Conservation (phyloP, 73 alveolate species). For the Stentor coeruleus region DNA sequence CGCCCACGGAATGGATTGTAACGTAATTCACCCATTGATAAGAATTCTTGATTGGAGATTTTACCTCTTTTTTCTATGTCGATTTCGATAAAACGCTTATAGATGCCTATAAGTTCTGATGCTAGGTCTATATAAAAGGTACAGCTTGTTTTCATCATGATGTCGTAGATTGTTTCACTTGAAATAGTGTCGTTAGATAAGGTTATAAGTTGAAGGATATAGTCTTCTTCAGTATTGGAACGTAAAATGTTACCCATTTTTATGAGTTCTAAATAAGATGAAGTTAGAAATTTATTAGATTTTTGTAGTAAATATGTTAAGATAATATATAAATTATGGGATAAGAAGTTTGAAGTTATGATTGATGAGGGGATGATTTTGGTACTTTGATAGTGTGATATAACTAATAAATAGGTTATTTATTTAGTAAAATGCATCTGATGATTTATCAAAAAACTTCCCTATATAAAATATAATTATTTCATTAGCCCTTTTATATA, state of each 20-base stretch:
- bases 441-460: too few species aligned
- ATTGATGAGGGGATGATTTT: too few species aligned
- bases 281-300: too few species aligned
- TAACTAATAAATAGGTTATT: too few species aligned
- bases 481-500: too few species aligned
- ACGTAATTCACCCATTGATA: not conserved
- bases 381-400: too few species aligned
- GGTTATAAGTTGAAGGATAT: not conserved
- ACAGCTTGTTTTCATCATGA: conserved; percentile 12
- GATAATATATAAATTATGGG: too few species aligned
- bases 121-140: not conserved
- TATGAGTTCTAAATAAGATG: too few species aligned
- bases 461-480: too few species aligned
- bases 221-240: not conserved
- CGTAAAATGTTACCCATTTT: conserved; percentile 1
- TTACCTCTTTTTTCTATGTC: not conserved
- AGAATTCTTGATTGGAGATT: not conserved
- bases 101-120: not conserved
- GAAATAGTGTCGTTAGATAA: not conserved
- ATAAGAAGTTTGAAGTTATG: too few species aligned
- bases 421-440: too few species aligned
- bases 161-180: not conserved
- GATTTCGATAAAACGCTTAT: not conserved
- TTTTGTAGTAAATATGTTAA: too few species aligned
- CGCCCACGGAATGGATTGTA: conserved; percentile 22